phyloP scores from a whole-genome alignment of 2,329 filamentous ascomycete genomes.

The Sporothrix schenckii region DNA sequence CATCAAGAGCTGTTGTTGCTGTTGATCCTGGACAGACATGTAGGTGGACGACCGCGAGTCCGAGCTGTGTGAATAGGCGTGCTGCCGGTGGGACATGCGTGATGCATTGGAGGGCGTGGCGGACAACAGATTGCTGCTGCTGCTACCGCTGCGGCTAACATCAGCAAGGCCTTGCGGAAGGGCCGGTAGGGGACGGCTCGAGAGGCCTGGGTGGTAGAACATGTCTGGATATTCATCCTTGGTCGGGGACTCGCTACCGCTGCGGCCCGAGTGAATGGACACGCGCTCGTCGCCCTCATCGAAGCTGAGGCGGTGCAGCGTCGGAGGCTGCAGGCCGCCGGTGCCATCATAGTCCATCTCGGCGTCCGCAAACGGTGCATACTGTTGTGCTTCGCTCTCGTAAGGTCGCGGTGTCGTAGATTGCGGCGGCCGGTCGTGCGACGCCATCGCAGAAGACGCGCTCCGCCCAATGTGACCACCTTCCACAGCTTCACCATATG shows the following conservation, averaged over 20 bases:
- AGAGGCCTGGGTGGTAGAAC: conserved; percentile 87
- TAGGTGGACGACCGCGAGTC: conserved; percentile 50
- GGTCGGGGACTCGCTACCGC: conserved; percentile 65
- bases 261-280: conserved; percentile 59
- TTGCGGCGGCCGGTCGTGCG: conserved; percentile 52
- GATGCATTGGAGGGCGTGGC: conserved; percentile 48
- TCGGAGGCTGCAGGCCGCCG: conserved; percentile 81
- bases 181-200: conserved; percentile 65
- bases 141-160: conserved; percentile 23
- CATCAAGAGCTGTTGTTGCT: conserved; percentile 55
- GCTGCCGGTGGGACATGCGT: conserved; percentile 54
- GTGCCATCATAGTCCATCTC: conserved; percentile 86
- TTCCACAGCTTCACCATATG: conserved; percentile 52
- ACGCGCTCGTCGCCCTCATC: conserved; percentile 86
- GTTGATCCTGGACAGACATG: conserved; percentile 51
- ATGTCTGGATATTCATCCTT: conserved; percentile 82
- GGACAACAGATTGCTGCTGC: conserved; percentile 55
- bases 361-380: conserved; percentile 59
- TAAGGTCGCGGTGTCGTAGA: conserved; percentile 50
- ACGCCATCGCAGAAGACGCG: conserved; percentile 44
- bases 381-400: conserved; percentile 43
- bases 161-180: conserved; percentile 66
- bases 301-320: conserved; percentile 76
- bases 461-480: conserved; percentile 47
- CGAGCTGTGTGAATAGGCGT: conserved; percentile 53